Evolutionary conservation across 176 grass and related monocot species (phyloP).

Genomic region (Guadua angustifolia): DNA sequence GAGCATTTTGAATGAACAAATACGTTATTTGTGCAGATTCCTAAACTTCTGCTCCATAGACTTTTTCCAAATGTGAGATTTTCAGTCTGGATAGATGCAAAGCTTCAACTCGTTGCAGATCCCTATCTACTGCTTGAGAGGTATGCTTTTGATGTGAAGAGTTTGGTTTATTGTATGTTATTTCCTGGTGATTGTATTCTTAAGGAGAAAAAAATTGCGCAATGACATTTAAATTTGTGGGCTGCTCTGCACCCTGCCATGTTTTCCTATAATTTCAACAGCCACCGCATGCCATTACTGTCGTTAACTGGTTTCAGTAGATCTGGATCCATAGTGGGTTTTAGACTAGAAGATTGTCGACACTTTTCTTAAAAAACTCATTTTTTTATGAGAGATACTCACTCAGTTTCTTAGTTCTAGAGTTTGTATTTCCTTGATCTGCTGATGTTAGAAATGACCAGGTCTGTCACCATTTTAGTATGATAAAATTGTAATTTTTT

Average conservation of each 20-base stretch:
- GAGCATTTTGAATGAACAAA: conserved; percentile 37
- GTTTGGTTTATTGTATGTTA: conserved; percentile 25
- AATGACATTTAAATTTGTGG: not conserved
- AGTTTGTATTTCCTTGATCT: not conserved
- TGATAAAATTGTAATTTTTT: not conserved
- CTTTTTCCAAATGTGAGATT: conserved; percentile 90
- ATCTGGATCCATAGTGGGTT: not conserved
- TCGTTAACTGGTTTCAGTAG: not conserved
- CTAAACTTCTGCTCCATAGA: conserved; percentile 96
- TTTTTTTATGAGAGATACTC: not conserved
- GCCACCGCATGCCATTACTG: not conserved
- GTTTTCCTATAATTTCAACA: conserved; percentile 6
- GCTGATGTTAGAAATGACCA: not conserved
- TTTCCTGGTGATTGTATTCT: not conserved
- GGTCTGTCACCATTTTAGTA: not conserved
- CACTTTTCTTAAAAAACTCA: not conserved
- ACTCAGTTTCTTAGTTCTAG: not conserved
- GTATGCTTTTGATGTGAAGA: conserved; percentile 51
- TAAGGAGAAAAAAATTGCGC: conserved; percentile 5
- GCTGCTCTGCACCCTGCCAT: not conserved
- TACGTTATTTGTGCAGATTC: conserved; percentile 65
- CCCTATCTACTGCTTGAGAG: conserved; percentile 93
- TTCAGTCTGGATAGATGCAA: conserved; percentile 98
- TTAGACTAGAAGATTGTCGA: conserved; percentile 17
- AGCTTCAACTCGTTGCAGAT: conserved; percentile 84